Evolutionary conservation across 2,329 filamentous ascomycete genomes (phyloP).

Genomic region (Phyllosticta paracitricarpa): DNA sequence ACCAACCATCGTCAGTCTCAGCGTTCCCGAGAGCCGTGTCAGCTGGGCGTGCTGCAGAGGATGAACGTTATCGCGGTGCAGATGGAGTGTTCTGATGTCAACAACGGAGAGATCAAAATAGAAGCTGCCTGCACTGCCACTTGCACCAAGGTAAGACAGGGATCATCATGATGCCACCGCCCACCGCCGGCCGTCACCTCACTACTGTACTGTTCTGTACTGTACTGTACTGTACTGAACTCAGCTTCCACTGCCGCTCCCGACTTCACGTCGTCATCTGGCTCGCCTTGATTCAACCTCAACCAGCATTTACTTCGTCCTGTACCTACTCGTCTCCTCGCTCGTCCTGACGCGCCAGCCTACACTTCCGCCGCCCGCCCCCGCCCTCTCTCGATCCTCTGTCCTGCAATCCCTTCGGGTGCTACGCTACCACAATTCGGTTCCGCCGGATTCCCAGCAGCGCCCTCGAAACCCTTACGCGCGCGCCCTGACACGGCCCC

Average conservation of each 20-base stretch:
- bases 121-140: not conserved
- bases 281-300: not conserved
- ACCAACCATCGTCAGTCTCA: not conserved
- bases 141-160: not conserved
- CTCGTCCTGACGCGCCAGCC: not conserved
- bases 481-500: not conserved
- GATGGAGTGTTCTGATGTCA: not conserved
- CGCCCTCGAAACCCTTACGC: not conserved
- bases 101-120: not conserved
- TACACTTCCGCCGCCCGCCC: not conserved
- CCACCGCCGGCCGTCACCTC: not conserved
- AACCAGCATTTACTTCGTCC: not conserved
- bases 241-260: not conserved
- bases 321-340: not conserved
- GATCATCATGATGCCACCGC: not conserved
- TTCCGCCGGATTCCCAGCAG: not conserved
- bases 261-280: not conserved
- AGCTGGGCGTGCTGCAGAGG: not conserved
- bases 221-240: not conserved
- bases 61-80: not conserved
- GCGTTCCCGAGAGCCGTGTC: not conserved
- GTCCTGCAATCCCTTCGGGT: not conserved
- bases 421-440: not conserved
- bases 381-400: not conserved
- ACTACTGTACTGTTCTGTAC: not conserved